phyloP scores from a whole-genome alignment of 2,329 filamentous ascomycete species.

The Fusarium sarcochroum region DNA sequence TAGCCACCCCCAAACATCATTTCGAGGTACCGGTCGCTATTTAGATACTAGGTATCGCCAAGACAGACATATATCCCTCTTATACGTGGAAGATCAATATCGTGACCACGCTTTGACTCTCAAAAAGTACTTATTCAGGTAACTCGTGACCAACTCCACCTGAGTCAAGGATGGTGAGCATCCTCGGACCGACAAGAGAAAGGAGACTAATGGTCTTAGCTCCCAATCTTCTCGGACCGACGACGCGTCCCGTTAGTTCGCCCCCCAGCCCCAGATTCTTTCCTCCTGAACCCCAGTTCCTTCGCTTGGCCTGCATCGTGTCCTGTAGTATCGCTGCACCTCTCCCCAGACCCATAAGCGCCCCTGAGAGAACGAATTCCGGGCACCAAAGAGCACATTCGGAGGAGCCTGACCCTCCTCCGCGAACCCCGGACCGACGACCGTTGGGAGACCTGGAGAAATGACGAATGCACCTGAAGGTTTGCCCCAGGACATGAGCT shows the following conservation, averaged over 20 bases:
- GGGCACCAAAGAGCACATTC: not conserved
- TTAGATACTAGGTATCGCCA: no score
- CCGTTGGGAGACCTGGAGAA: conserved; percentile 7
- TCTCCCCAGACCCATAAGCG: conserved; percentile 17
- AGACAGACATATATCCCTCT: no score
- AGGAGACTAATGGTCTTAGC: not conserved
- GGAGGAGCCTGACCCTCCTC: not conserved
- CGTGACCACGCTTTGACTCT: no score
- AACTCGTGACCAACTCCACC: no score
- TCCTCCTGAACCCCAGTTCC: conserved; percentile 36
- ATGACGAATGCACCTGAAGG: conserved; percentile 16
- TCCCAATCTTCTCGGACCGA: conserved; percentile 27
- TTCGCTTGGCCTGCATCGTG: conserved; percentile 26
- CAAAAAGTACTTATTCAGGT: no score
- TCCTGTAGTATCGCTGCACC: conserved; percentile 1
- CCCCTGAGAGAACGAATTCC: not conserved
- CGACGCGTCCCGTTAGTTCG: conserved; percentile 8
- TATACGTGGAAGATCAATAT: no score
- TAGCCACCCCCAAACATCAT: no score
- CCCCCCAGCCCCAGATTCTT: conserved; percentile 34
- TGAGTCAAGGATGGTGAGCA: no score
- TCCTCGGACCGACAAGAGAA: conserved; percentile 5
- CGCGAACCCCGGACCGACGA: conserved; percentile 30
- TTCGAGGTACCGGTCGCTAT: no score
- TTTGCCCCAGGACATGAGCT: conserved; percentile 22